Conservation (phyloP, 169 alveolate genomes). For the Prorocentrum cordatum region DNA sequence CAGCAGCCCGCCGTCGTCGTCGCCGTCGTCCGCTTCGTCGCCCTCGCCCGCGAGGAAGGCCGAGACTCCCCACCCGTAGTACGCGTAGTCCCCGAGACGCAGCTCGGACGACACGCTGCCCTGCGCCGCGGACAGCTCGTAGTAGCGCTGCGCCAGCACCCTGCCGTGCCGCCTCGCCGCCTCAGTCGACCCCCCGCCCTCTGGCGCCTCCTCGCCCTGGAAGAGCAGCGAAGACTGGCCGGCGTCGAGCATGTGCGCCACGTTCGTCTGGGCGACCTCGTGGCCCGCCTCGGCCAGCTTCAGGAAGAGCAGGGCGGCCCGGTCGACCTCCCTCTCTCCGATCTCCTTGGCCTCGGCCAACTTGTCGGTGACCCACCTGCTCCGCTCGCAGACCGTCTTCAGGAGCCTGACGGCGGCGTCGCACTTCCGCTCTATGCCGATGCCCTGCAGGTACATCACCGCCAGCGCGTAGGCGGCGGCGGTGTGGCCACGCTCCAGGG, state of each 20-base stretch:
- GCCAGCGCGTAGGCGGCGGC: constrained; percentile 76
- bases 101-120: constrained; percentile 73
- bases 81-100: constrained; percentile 72
- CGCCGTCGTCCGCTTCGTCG: neutral
- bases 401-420: constrained; percentile 71
- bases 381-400: constrained; percentile 73
- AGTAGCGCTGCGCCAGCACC: constrained; percentile 70
- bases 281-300: constrained; percentile 75
- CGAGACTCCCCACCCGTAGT: neutral
- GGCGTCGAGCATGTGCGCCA: constrained; percentile 73
- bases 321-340: constrained; percentile 56
- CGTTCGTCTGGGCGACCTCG: constrained; percentile 75
- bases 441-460: constrained; percentile 73
- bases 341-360: constrained; percentile 70
- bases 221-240: constrained; percentile 70
- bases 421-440: constrained; percentile 73
- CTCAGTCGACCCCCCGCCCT: constrained; percentile 72
- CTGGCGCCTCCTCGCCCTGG: constrained; percentile 75
- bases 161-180: constrained; percentile 73
- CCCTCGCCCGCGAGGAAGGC: neutral
- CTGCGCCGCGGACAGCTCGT: constrained; percentile 75
- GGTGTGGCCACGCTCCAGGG: constrained; percentile 73
- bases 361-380: constrained; percentile 71
- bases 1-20: neutral
- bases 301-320: constrained; percentile 71